These are phyloP conservation scores for Cytospora paraplurivora DNA, from an alignment of 2,329 filamentous ascomycete genomes.

Conservation along the genomic window DNA sequence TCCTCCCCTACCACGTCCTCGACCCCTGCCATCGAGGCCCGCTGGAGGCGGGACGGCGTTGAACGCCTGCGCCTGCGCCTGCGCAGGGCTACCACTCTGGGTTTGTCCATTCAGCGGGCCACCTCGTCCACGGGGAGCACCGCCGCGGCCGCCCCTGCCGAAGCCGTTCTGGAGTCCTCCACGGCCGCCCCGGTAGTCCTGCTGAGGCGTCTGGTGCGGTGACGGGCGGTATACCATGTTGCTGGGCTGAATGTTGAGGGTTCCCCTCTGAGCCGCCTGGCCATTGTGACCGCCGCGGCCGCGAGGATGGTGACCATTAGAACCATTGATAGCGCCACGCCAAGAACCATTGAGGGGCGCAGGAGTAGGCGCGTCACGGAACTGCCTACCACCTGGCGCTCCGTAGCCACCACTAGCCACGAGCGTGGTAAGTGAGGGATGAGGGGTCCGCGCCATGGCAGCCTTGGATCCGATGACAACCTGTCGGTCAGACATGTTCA, in stretches of 20 bases:
- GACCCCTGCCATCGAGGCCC: conserved; percentile 50
- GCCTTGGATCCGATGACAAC: conserved; percentile 70
- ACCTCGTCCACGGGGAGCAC: conserved; percentile 28
- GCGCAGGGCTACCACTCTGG: conserved; percentile 29
- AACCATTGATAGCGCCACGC: conserved; percentile 57
- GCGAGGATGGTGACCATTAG: conserved; percentile 40
- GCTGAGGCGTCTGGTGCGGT: conserved; percentile 34
- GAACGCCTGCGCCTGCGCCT: conserved; percentile 44
- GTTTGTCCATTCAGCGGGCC: conserved; percentile 29
- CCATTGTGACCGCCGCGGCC: conserved; percentile 41
- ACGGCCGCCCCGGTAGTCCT: conserved; percentile 30
- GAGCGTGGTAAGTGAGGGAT: conserved; percentile 51
- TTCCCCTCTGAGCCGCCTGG: conserved; percentile 33
- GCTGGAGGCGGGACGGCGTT: conserved; percentile 63
- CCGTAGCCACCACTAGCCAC: conserved; percentile 48
- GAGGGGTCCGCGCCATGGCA: conserved; percentile 54
- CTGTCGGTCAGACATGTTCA: conserved; percentile 85
- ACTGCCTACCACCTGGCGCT: conserved; percentile 62
- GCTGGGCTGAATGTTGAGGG: conserved; percentile 50
- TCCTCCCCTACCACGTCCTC: conserved; percentile 43
- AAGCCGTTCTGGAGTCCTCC: conserved; percentile 29
- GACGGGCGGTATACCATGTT: conserved; percentile 53
- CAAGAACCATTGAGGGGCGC: conserved; percentile 58
- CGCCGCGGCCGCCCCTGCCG: conserved; percentile 38
- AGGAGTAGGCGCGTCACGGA: conserved; percentile 58